Base-by-base conservation (phyloP, 192 early-diverging fungal genomes). In the Coemansia sp. region DNA sequence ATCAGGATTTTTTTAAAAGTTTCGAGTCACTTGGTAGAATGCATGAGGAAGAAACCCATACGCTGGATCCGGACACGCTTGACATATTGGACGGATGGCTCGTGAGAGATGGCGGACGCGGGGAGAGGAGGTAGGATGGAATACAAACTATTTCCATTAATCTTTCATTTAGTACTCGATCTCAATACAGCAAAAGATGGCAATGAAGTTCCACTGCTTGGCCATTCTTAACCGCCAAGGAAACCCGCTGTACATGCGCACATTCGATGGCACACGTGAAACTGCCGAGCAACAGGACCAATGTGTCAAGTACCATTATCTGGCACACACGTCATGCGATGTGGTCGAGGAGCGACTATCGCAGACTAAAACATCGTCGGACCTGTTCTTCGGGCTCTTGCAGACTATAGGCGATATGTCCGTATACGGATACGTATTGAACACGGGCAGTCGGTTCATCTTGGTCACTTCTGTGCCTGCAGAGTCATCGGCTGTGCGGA, bases 311-410 rank as follows among this genome's bases (percentile, higher is more conserved):
- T 95, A 90, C 75, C 92, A 94, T 81, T 95, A 93, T 67, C 73
- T 95, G 71, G 92, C 90, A n/a, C 92, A 95, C 64, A 95, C 94
- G 2, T 90, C 94, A 0, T 88, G 87, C 70, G 95, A 97, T 77
- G 84, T 95, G 6, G 91, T 97, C 68, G 95, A 95, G 60, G 74
- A 77, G 46, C 67, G 70, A 12, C n/a, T 72, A 25, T 53, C 53
- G 8, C 48, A 74, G 30, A 39, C 39, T 48, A 91, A 92, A 68
- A 65, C 87, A 28, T 34, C 45, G 26, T 74, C 86, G 15, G 95
- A 96, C 58, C 70, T 92, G 72, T 98, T 93, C 60, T 75, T 98
- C 23, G 96, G 96, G 3, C 77, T 95, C 25, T 71, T 98, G 51
- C 93, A 91, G 59, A 87, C 91, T 3, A 89, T 95, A 70, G 96